phyloP scores from a whole-genome alignment of 140 eudicot genomes.

The Erigeron philadelphicus region DNA sequence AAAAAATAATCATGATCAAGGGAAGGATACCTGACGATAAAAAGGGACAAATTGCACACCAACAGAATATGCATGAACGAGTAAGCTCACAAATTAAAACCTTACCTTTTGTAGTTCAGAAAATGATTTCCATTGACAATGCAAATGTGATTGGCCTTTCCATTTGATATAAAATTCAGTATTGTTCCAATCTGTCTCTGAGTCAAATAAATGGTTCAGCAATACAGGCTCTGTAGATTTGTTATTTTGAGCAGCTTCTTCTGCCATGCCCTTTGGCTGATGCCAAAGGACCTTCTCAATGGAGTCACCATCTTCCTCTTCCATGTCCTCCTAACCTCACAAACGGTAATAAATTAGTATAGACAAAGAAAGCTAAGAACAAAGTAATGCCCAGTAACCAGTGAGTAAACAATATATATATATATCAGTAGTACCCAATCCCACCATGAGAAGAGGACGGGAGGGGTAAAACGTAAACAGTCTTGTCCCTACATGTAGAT shows the following conservation, averaged over 20 bases:
- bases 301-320: conserved; percentile 82
- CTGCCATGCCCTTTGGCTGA: conserved; percentile 94
- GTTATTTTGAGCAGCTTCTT: conserved; percentile 67
- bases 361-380: neutral
- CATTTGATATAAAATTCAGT: conserved; percentile 87
- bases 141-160: conserved; percentile 98
- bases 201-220: conserved; percentile 69
- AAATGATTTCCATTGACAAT: conserved; percentile 91
- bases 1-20: conserved; percentile 18
- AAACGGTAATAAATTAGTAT: conserved; percentile 21
- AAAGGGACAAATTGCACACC: neutral
- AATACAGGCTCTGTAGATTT: conserved; percentile 71
- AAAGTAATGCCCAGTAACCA: conserved; percentile 3
- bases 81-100: conserved; percentile 9
- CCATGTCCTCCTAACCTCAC: conserved; percentile 65
- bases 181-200: conserved; percentile 85
- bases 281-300: conserved; percentile 98
- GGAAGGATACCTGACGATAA: conserved; percentile 12
- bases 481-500: neutral
- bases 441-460: too few species aligned
- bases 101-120: conserved; percentile 84
- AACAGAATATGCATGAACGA: neutral
- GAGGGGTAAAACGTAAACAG: too few species aligned
- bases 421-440: too few species aligned
- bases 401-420: neutral